phyloP scores from a whole-genome alignment of 768 basidiomycete genomes.

The Scleroderma bovista region DNA sequence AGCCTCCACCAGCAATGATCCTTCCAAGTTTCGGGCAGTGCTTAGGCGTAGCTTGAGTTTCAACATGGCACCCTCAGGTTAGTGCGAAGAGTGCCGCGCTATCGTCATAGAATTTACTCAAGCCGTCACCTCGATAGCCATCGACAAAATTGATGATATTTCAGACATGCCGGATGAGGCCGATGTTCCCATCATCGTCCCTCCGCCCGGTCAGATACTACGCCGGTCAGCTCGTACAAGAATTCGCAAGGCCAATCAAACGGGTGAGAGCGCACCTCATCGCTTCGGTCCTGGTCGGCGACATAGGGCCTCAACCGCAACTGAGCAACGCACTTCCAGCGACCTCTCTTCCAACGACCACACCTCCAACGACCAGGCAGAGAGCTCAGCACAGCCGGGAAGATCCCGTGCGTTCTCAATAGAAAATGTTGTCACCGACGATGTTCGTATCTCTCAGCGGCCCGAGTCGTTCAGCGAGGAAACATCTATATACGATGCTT shows the following conservation, averaged over 20 bases:
- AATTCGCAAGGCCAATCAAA: constrained; percentile 79
- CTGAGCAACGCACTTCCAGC: constrained; percentile 57
- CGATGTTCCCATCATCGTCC: constrained; percentile 82
- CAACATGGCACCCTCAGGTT: constrained; percentile 81
- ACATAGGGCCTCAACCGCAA: constrained; percentile 22
- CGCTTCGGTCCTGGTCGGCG: constrained; percentile 54
- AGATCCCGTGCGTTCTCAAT: constrained; percentile 33
- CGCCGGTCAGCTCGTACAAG: constrained; percentile 91
- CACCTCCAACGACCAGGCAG: constrained; percentile 54
- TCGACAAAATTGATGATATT: constrained; percentile 64
- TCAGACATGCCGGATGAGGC: constrained; percentile 70
- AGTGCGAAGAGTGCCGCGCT: constrained; percentile 28
- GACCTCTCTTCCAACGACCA: constrained; percentile 54
- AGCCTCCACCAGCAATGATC: constrained; percentile 77
- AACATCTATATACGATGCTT: constrained; percentile 78
- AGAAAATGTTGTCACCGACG: constrained; percentile 33
- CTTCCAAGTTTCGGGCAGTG: constrained; percentile 69
- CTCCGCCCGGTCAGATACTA: constrained; percentile 83
- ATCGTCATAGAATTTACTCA: constrained; percentile 16
- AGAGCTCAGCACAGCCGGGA: constrained; percentile 37
- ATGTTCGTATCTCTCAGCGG: constrained; percentile 35
- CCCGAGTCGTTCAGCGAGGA: constrained; percentile 83
- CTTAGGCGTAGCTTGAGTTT: constrained; percentile 84
- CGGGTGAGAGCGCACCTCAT: constrained; percentile 77
- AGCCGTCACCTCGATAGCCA: constrained; percentile 35